These are phyloP conservation scores for Trypanosoma scelopori DNA, from an alignment of 208 protist species.

Conservation along the genomic window DNA sequence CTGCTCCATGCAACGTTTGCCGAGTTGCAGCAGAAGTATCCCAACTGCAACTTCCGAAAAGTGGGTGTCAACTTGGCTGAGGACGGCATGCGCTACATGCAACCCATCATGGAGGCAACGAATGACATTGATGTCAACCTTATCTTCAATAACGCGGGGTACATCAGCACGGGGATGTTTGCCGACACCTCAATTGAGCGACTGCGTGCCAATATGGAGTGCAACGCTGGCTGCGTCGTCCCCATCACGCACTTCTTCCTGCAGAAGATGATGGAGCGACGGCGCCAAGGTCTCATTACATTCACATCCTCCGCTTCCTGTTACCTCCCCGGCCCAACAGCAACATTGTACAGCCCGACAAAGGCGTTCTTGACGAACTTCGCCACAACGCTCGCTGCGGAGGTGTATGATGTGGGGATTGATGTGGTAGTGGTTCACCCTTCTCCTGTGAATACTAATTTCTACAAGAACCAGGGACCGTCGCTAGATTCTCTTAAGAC, in stretches of 20 bases:
- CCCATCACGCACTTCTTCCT: constrained; percentile 91
- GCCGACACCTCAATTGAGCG: constrained; percentile 77
- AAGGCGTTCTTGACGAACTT: constrained; percentile 93
- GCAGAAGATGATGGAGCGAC: constrained; percentile 79
- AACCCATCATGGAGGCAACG: constrained; percentile 61
- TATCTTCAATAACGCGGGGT: constrained; percentile 95
- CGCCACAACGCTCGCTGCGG: constrained; percentile 70
- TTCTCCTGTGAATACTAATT: constrained; percentile 88
- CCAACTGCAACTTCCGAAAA: constrained; percentile 75
- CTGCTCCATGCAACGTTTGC: constrained; percentile 75
- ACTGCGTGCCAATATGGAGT: constrained; percentile 85
- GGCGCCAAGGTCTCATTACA: constrained; percentile 79
- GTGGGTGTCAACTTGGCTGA: constrained; percentile 88
- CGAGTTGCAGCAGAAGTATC: constrained; percentile 77
- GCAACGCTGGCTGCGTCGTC: constrained; percentile 87
- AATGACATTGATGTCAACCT: constrained; percentile 72
- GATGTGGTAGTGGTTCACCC: constrained; percentile 88
- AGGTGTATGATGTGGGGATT: constrained; percentile 82
- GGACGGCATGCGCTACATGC: constrained; percentile 72
- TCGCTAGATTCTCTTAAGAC: constrained; percentile 66
- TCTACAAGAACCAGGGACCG: constrained; percentile 88
- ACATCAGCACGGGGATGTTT: constrained; percentile 91
- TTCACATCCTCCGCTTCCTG: constrained; percentile 85
- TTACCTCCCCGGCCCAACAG: constrained; percentile 86
- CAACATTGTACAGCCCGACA: constrained; percentile 88